A percentile compares a stretch with the other conserved stretches of the same genome.
Evolutionary conservation across 306 rosid species (phyloP).

Genomic region (Vigna radiata): DNA sequence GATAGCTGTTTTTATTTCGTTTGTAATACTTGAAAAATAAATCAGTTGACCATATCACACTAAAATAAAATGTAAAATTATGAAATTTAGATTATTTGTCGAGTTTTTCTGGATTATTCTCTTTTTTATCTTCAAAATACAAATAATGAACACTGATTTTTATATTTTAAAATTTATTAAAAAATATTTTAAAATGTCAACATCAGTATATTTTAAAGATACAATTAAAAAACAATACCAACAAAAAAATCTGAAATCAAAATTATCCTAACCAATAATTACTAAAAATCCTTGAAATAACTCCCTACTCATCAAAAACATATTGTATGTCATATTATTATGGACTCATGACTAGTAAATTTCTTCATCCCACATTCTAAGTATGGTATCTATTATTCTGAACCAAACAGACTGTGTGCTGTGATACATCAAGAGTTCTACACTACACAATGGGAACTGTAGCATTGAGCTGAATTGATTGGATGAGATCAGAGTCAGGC

Average conservation of each 20-base stretch:
- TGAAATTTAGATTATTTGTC: not conserved
- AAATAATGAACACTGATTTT: too few species aligned
- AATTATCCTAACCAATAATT: not conserved
- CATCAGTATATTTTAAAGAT: too few species aligned
- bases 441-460: slow-evolving; percentile 67
- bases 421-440: not conserved
- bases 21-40: slow-evolving; percentile 5
- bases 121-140: too few species aligned
- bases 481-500: slow-evolving; percentile 70
- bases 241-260: too few species aligned
- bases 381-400: not conserved
- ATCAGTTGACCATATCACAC: slow-evolving; percentile 1
- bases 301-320: slow-evolving; percentile 34
- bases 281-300: slow-evolving; percentile 27
- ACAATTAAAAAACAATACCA: too few species aligned
- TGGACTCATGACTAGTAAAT: slow-evolving; percentile 25
- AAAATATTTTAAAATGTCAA: too few species aligned
- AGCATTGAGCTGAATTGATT: slow-evolving; percentile 64
- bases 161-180: too few species aligned
- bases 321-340: not conserved
- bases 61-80: slow-evolving; percentile 21
- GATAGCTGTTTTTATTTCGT: not conserved
- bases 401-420: slow-evolving; percentile 10
- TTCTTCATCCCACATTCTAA: not conserved
- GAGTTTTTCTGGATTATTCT: too few species aligned